A percentile compares a stretch with the other conserved stretches of the same genome.
Conservation (phyloP, 225 moss, liverwort and hornwort genomes). For the Ulota crispa region DNA sequence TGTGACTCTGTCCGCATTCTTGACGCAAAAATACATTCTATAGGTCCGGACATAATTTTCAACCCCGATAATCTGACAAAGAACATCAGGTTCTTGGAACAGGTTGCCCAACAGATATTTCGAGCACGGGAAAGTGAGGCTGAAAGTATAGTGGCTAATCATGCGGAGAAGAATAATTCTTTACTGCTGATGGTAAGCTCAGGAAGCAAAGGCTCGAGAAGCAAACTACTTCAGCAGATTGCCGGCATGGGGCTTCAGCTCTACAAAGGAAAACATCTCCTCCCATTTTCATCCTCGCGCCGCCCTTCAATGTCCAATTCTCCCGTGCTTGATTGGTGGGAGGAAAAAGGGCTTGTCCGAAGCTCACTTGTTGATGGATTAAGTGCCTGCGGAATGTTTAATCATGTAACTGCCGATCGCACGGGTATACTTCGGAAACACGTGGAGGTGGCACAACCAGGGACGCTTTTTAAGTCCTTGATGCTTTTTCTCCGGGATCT, state of each 20-base stretch:
- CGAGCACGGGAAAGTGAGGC: conserved; percentile 53
- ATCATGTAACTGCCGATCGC: conserved; percentile 56
- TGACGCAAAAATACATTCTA: conserved; percentile 33
- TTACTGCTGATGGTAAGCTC: conserved; percentile 73
- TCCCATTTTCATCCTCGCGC: conserved; percentile 35
- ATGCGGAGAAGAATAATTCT: conserved; percentile 55
- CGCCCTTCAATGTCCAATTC: conserved; percentile 23
- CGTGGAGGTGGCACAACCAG: conserved; percentile 73
- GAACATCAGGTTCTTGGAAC: conserved; percentile 51
- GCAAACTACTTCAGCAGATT: conserved; percentile 73
- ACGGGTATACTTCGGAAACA: conserved; percentile 60
- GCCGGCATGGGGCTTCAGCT: conserved; percentile 82
- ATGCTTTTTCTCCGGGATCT: conserved; percentile 78
- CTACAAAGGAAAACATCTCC: conserved; percentile 64
- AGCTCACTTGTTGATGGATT: conserved; percentile 87
- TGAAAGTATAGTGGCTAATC: conserved; percentile 48
- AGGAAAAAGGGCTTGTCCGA: conserved; percentile 36
- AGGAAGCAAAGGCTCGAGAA: conserved; percentile 79
- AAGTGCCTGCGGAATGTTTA: conserved; percentile 64
- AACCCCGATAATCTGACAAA: conserved; percentile 39
- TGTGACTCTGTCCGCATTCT: conserved; percentile 40
- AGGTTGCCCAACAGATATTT: conserved; percentile 62
- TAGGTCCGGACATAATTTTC: background rate
- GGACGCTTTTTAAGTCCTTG: conserved; percentile 79
- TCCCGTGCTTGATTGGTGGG: conserved; percentile 37